Percentiles rank a stretch among this genome's conserved stretches.
Conservation (phyloP, 257 asterid genomes). For the Coffea canephora region DNA sequence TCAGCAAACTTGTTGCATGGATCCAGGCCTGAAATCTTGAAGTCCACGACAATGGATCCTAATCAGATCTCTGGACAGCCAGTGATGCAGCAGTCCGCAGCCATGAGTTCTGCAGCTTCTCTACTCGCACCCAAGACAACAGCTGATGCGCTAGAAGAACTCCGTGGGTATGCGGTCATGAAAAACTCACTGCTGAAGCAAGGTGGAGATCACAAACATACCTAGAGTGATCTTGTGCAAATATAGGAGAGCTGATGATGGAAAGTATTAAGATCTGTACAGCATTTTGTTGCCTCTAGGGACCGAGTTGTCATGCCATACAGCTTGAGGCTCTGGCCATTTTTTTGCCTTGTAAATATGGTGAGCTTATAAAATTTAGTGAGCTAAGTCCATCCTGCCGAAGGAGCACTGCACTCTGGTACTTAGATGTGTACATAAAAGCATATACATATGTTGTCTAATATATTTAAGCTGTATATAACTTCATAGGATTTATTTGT, state of each 20-base stretch:
- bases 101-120: slow-evolving; percentile 36
- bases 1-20: slow-evolving; percentile 27
- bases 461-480: background rate
- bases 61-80: slow-evolving; percentile 22
- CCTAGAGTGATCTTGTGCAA: background rate
- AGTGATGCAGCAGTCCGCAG: slow-evolving; percentile 20
- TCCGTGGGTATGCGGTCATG: slow-evolving; percentile 43
- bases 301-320: background rate
- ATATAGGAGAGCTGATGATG: background rate
- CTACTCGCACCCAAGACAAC: slow-evolving; percentile 52
- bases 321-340: background rate
- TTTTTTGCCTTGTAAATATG: slow-evolving; percentile 1
- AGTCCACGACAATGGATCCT: slow-evolving; percentile 21
- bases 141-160: slow-evolving; percentile 74
- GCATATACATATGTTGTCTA: background rate
- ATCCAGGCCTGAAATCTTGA: slow-evolving; percentile 24
- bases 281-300: slow-evolving; percentile 7
- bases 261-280: background rate
- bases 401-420: background rate
- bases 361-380: background rate
- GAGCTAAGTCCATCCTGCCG: background rate
- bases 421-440: background rate
- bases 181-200: slow-evolving; percentile 49
- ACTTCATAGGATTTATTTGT: background rate
- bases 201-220: slow-evolving; percentile 32